Evolutionary conservation across 2,329 filamentous ascomycete species (phyloP), one percentile per base, ranked within the genome.

Genomic region (Claviceps africana): DNA sequence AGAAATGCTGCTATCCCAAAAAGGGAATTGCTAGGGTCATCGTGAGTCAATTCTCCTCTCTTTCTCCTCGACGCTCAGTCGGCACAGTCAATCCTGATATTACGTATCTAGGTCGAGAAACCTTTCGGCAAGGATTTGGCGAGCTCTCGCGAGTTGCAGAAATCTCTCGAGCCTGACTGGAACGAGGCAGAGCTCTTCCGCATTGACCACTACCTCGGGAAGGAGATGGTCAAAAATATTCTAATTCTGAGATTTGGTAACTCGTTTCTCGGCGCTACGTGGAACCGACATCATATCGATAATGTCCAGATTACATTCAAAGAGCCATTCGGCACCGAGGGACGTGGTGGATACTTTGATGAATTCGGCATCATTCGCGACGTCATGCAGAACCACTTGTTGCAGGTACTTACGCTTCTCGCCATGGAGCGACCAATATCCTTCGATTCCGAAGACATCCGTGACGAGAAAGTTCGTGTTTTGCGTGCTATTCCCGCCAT

Each of bases 161-260:
- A 87, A 70, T 94, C 93, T 8, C 81, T 98, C 57, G 88, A 91
- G 66, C 93, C 93, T 44, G 89, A 98, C 73, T 98, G 93, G 94
- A 93, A 87, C 65, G 94, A 98, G 72, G 91, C 97, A 51, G 93
- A 98, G 74, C 84, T 98, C 60, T 98, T 94, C 83, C 89, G 93
- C 66, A 98, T 98, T 64, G 93, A 98, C 70, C 93, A 98, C 75
- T 98, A 98, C 71, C 82, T 98, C 47, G 94, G 94, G 64, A 98
- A 98, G 79, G 93, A 98, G 74, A 98, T 98, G 93, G 93, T 98
- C 64, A 98, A 98, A 83, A 98, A 98, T 74, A 94, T 98, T 61
- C 79, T 98, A 59, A 96, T 98, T 61, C 81, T 98, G 60, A 82
- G 94, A 67, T 98, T 98, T 67, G 94, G 93, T 62, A 98, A 98